Evolutionary conservation across 2,329 filamentous ascomycete species (phyloP), one percentile per base, ranked within the genome.

Genomic region (Stylonectria norvegica): DNA sequence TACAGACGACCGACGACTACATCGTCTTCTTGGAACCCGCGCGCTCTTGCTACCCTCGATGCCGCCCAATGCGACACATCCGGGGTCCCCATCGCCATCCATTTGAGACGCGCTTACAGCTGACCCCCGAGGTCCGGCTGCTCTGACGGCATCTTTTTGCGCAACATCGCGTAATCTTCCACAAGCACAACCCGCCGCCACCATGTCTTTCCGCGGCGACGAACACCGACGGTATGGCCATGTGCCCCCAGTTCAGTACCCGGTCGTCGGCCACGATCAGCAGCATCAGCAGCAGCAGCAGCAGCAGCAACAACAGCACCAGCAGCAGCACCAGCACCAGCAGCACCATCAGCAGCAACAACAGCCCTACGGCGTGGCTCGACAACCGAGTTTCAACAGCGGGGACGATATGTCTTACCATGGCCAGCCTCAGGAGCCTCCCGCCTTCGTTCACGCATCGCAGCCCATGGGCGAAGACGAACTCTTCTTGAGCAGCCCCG

Each of bases 311-410:
- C 51, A 57, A 28, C 55, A 52, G 35, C 53, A 56, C n/a, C 63
- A 68, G 30, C 66, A 67, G 43, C 44, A 56, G 30, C 15, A 8
- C 8, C n/a, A 57, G 30, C 55, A 52, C 34, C 53, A 56, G 14
- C 63, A 68, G 31, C 66, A 67, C 43, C 43, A 55, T 31, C 46
- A 48, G 25, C 47, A 54, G 22, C 50, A 49, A 34, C 48, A 53
- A 27, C 61, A 66, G 34, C 63, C 67, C 44, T 54, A 57, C 39
- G 51, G 55, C 49, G 63, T 68, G 5, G 60, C 59, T 30, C 74
- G 85, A 50, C 76, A 79, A 49, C 76, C 79, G 34, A 91, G 85
- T 69, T 89, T 87, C 69, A 83, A 89, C 62, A 79, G 75, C 51
- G 86, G 84, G 49, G 87, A 93, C 62, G 86, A 91, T 61, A 70